A percentile compares a stretch with the other conserved stretches of the same genome.
These are phyloP conservation scores for Tephrocybe sp. DNA, from an alignment of 768 basidiomycete species.

Conservation along the genomic window DNA sequence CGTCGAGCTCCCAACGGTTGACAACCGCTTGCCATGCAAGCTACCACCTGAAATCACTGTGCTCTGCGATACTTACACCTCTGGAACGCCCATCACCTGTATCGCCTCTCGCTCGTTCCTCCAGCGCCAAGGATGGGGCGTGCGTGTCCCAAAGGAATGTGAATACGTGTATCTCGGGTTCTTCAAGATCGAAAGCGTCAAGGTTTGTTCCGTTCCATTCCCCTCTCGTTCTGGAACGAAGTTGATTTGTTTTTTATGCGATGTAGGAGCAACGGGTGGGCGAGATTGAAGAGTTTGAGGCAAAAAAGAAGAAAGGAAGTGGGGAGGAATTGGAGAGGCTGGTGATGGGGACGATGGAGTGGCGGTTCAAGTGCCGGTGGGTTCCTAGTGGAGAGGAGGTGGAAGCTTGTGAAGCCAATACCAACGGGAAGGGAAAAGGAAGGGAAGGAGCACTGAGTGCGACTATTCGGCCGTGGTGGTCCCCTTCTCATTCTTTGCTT, in stretches of 20 bases:
- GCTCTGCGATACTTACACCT: conserved; percentile 39
- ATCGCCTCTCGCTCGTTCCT: conserved; percentile 36
- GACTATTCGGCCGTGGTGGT: conserved; percentile 27
- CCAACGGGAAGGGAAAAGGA: too few relatives aligned
- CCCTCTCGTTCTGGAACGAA: not conserved
- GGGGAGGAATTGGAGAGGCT: conserved; percentile 1
- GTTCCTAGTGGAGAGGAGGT: conserved; percentile 47
- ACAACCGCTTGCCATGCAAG: conserved; percentile 22
- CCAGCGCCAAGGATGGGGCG: conserved; percentile 23
- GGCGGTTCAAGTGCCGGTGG: conserved; percentile 50
- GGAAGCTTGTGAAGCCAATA: conserved; percentile 15
- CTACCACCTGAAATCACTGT: conserved; percentile 44
- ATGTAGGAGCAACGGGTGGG: not conserved
- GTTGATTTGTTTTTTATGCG: not conserved
- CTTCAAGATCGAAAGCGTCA: conserved; percentile 35
- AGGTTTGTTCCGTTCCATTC: not conserved
- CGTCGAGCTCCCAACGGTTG: not conserved
- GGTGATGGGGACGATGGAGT: conserved; percentile 36
- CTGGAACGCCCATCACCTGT: conserved; percentile 37
- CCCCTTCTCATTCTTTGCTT: conserved; percentile 2
- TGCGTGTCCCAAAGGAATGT: conserved; percentile 35
- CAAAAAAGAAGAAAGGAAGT: not conserved
- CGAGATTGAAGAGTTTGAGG: not conserved
- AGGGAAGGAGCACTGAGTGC: too few relatives aligned
- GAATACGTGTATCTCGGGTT: conserved; percentile 46